Conservation (phyloP, 2,329 filamentous ascomycete genomes). For the Monilinia vaccinii-corymbosi region DNA sequence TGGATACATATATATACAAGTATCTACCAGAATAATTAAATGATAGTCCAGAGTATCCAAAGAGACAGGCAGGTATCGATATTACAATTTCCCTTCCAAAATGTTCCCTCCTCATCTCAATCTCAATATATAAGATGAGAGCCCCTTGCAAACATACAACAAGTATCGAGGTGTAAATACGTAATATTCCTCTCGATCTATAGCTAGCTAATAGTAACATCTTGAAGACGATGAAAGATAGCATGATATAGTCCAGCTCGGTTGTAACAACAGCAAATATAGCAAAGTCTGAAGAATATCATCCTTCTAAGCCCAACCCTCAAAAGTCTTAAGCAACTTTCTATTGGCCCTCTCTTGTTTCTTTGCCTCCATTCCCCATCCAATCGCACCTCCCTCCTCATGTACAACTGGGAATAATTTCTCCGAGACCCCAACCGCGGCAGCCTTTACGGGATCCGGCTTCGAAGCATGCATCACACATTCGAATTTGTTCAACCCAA, state of each 20-base stretch:
- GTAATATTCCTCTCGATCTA: not conserved
- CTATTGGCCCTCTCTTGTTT: conserved; percentile 1
- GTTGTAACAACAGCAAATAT: not conserved
- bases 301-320: too few species aligned
- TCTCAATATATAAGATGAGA: too few species aligned
- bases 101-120: too few species aligned
- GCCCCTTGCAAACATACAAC: not conserved
- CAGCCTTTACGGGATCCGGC: not conserved
- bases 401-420: not conserved
- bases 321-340: not conserved
- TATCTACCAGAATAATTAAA: too few species aligned
- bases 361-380: conserved; percentile 7
- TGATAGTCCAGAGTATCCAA: too few species aligned
- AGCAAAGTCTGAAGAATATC: not conserved
- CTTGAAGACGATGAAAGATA: not conserved
- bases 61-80: too few species aligned
- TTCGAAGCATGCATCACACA: conserved; percentile 4
- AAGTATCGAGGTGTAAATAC: not conserved
- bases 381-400: not conserved
- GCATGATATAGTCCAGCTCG: not conserved
- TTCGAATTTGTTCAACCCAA: conserved; percentile 6
- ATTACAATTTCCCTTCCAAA: too few species aligned
- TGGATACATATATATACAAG: too few species aligned
- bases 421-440: not conserved
- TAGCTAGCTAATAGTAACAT: not conserved